Percentiles rank a stretch among this genome's conserved stretches.
Evolutionary conservation across 2,329 filamentous ascomycete genomes (phyloP).

Genomic region (Fusarium xylarioides): DNA sequence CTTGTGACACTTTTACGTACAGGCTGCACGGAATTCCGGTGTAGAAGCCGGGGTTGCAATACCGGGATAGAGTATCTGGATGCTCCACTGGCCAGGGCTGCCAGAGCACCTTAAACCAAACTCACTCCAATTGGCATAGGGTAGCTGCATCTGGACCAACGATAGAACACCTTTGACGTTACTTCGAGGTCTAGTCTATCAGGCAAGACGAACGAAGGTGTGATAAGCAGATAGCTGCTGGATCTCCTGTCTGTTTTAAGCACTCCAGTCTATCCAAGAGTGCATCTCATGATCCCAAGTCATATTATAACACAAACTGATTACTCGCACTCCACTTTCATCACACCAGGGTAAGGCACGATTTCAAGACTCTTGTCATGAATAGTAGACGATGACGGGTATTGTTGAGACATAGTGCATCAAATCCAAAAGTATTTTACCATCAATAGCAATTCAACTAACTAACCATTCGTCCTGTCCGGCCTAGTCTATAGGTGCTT

Average conservation of each 20-base stretch:
- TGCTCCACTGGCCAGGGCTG: not conserved
- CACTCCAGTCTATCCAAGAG: not conserved
- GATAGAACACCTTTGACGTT: not conserved
- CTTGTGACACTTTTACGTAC: slow-evolving; percentile 5
- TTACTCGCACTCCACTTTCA: rapidly evolving
- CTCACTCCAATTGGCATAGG: not conserved
- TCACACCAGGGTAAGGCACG: rapidly evolving
- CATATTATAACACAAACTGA: too few species aligned
- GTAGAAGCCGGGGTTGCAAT: not conserved
- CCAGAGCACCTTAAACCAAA: not conserved
- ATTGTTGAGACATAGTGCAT: not conserved
- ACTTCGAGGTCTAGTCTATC: not conserved
- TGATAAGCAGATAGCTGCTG: not conserved
- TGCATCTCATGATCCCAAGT: not conserved
- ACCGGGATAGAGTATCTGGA: not conserved
- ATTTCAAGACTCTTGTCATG: rapidly evolving
- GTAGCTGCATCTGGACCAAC: not conserved
- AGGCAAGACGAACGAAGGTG: not conserved
- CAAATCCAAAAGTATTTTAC: rapidly evolving
- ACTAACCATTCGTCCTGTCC: rapidly evolving
- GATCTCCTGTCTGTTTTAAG: not conserved
- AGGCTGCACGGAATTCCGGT: not conserved
- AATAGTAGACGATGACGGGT: rapidly evolving
- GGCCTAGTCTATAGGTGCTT: not conserved
- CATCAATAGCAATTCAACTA: rapidly evolving